Percentiles rank a stretch among this genome's conserved stretches.
Evolutionary conservation across 306 rosid species (phyloP).

Genomic region (Oemleria cerasiformis): DNA sequence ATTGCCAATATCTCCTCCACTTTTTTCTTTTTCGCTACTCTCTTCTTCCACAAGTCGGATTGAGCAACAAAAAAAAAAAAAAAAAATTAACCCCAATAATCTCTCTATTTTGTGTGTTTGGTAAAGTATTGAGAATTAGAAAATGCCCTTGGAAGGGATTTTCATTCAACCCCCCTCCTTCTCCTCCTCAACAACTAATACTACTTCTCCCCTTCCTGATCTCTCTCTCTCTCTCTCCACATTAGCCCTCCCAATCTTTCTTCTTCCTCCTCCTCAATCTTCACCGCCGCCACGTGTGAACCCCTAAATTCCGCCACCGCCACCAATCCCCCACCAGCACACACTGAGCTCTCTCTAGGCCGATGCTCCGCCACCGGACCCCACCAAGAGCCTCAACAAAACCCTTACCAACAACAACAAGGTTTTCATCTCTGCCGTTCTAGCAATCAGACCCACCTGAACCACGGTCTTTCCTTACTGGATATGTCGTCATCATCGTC

Average conservation of each 20-base stretch:
- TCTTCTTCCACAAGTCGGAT: slow-evolving; percentile 1
- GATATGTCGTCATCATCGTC: slow-evolving; percentile 50
- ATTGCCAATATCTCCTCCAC: slow-evolving; percentile 25
- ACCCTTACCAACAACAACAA: slow-evolving; percentile 18
- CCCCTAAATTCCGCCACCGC: slow-evolving; percentile 27
- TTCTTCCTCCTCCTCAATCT: slow-evolving; percentile 39
- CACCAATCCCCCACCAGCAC: not conserved
- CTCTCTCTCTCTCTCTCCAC: slow-evolving; percentile 92
- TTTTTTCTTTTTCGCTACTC: slow-evolving; percentile 9
- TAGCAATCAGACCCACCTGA: slow-evolving; percentile 27
- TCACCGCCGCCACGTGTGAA: slow-evolving; percentile 1
- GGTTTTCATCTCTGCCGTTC: slow-evolving; percentile 14
- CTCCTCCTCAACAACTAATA: not conserved
- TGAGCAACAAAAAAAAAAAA: slow-evolving; percentile 9
- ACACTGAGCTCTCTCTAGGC: slow-evolving; percentile 72
- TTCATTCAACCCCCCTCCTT: slow-evolving; percentile 61
- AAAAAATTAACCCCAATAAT: too few species aligned
- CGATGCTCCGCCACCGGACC: slow-evolving; percentile 34
- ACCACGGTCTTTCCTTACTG: slow-evolving; percentile 47
- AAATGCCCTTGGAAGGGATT: slow-evolving; percentile 94
- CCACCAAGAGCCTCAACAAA: slow-evolving; percentile 17
- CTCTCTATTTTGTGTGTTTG: slow-evolving; percentile 5
- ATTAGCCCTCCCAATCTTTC: slow-evolving; percentile 57
- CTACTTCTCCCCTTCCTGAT: slow-evolving; percentile 53
- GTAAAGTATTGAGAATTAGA: slow-evolving; percentile 21